Evolutionary conservation across 1,284 basidiomycete genomes (phyloP).

Genomic region (Trametes sp.): DNA sequence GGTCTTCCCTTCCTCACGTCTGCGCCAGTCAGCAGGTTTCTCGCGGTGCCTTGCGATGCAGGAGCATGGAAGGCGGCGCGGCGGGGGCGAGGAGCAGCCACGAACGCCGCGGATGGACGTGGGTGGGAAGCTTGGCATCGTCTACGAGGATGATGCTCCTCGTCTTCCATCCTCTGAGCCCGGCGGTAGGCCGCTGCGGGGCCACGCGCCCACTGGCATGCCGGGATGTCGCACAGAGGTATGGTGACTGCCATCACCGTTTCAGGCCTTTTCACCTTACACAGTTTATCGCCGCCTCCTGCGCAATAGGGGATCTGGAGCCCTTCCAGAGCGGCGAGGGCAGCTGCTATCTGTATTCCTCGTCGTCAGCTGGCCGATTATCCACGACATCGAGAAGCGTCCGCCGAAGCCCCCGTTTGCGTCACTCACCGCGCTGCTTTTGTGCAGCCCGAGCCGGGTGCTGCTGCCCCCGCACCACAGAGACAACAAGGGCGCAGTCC

Average conservation of each 20-base stretch:
- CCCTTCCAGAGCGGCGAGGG: slow-evolving; percentile 4
- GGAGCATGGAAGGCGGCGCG: background rate
- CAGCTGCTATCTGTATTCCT: background rate
- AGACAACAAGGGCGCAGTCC: background rate
- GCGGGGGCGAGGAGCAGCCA: slow-evolving; percentile 7
- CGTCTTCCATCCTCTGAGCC: background rate
- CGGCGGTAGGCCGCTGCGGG: background rate
- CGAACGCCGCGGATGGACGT: background rate
- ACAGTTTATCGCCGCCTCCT: background rate
- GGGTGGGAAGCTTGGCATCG: background rate
- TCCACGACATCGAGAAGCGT: slow-evolving; percentile 5
- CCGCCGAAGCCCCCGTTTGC: background rate
- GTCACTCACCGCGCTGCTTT: slow-evolving; percentile 6
- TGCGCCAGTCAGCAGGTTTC: background rate
- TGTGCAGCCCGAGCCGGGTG: slow-evolving; percentile 1
- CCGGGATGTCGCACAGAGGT: slow-evolving; percentile 10
- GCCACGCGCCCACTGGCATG: background rate
- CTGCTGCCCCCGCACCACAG: background rate
- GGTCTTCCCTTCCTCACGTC: background rate
- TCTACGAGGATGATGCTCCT: background rate
- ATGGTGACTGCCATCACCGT: slow-evolving; percentile 13
- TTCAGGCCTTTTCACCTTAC: slow-evolving; percentile 1
- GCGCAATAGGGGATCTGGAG: slow-evolving; percentile 1
- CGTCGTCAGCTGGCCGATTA: background rate
- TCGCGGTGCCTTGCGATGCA: background rate